These are phyloP conservation scores for Luffa aegyptiaca DNA, from an alignment of 306 rosid genomes.

Conservation along the genomic window DNA sequence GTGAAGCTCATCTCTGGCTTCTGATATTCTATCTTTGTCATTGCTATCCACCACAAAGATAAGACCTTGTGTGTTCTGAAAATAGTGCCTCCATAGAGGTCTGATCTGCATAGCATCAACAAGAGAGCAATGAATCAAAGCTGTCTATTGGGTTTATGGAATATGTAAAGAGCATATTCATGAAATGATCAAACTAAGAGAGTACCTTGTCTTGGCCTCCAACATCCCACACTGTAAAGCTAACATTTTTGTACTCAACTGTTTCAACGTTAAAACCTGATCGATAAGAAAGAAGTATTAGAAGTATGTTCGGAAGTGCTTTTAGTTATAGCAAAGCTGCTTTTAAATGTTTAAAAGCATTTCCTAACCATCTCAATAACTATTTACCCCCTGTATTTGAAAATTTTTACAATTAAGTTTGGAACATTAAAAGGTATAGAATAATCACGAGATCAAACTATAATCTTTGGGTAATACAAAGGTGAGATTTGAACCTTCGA, in stretches of 20 bases:
- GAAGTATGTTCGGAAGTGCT: not conserved
- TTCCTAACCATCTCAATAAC: not conserved
- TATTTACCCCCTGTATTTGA: too few species aligned
- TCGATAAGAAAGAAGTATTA: not conserved
- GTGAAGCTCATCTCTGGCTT: constrained; percentile 76
- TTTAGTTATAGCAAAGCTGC: too few species aligned
- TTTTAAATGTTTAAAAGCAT: not conserved
- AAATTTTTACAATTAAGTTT: too few species aligned
- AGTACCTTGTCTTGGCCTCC: constrained; percentile 93
- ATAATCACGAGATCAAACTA: not conserved
- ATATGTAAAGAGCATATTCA: not conserved
- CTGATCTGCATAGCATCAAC: constrained; percentile 38
- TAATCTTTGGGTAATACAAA: too few species aligned
- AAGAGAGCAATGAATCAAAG: not conserved
- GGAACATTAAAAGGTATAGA: not conserved
- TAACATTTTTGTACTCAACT: constrained; percentile 78
- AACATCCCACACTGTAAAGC: constrained; percentile 91
- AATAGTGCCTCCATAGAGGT: constrained; percentile 72
- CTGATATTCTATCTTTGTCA: constrained; percentile 69
- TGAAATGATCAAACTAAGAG: not conserved
- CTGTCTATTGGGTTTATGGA: not conserved
- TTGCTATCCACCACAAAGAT: constrained; percentile 63
- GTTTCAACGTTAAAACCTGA: constrained; percentile 83
- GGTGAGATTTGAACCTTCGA: too few species aligned
- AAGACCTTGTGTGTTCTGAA: constrained; percentile 9